Base-by-base conservation (phyloP, 2,329 filamentous ascomycete genomes). In the Colletotrichum sp. region DNA sequence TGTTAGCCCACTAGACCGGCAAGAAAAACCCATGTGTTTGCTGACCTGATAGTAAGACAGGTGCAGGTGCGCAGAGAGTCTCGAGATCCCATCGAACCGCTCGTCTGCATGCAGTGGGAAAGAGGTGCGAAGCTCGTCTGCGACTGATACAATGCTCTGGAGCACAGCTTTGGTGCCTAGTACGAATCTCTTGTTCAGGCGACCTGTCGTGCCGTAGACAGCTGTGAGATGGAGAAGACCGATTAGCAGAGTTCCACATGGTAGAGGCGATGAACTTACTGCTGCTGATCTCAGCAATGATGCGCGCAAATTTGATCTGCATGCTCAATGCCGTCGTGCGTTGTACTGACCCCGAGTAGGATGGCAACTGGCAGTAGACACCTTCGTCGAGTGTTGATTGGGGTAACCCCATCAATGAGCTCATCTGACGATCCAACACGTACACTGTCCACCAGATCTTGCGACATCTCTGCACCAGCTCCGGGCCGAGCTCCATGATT, bases 401-500 rank as follows among this genome's bases (percentile, higher is more conserved):
- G 0, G 90, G 89, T 0, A 90, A 76, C 0, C 90, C 89, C 88
- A 90, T 89, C 5, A 90, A 78, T 0, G 88, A 89, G 3, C 88
- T 89, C 86, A 90, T 89, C 76, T 90, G 86, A 5, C 89, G 85
- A 69, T 91, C 89, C 2, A 91, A 80, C 1, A 91, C 83, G 59
- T 90, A 90, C 0, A 90, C 84, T 0, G 89, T 90, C 89, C 89
- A 91, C 88, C 88, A 91, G 15, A 89, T 85, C 52, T 85, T 86
- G 4, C 88, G 87, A 67, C 86, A 88, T 68, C 89, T 81, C 74
- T 90, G 84, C 1, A 89, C 86, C 2, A 85, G 79, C 0, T 79
- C 76, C 1, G 86, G 84, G 0, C 86, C 86, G 0, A 90, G 76
- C 21, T 88, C 82, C 5, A 84, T 81, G 1, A 83, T 82, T 0